A percentile compares a stretch with the other conserved stretches of the same genome.
Conservation (phyloP, 129 eudicot species). For the Pulicaria dysenterica region DNA sequence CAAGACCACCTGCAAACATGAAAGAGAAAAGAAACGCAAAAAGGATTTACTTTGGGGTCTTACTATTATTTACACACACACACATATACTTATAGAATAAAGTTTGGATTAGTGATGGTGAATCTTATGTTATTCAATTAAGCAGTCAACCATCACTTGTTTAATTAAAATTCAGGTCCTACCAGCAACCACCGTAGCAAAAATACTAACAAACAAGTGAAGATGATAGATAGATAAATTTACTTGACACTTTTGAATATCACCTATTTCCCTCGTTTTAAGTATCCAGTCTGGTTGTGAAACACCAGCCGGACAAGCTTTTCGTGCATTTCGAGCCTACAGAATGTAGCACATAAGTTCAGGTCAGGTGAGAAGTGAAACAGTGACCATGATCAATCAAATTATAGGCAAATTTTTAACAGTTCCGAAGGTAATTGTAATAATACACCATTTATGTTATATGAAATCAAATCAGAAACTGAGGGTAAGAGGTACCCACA, state of each 20-base stretch:
- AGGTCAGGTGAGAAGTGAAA: neutral
- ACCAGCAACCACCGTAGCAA: too few species aligned
- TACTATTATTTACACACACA: neutral
- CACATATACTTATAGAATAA: neutral
- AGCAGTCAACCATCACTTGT: neutral
- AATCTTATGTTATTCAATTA: neutral
- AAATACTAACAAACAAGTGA: too few species aligned
- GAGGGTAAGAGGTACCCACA: conserved; percentile 38
- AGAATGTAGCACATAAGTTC: neutral
- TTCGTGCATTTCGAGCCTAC: conserved; percentile 93
- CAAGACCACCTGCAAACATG: conserved; percentile 73
- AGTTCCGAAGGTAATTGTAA: neutral
- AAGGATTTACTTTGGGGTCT: neutral
- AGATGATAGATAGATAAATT: neutral
- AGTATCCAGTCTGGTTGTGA: conserved; percentile 81
- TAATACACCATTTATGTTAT: neutral
- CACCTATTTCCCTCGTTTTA: conserved; percentile 89
- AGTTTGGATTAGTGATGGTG: conserved; percentile 1
- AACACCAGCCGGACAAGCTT: conserved; percentile 83
- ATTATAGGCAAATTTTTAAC: neutral
- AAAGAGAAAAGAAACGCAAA: neutral
- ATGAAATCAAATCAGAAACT: conserved; percentile 11
- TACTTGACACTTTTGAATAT: conserved; percentile 10
- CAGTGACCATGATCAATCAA: neutral
- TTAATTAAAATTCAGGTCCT: too few species aligned